phyloP scores from a whole-genome alignment of 768 basidiomycete species.

The Termitomyces sp. region DNA sequence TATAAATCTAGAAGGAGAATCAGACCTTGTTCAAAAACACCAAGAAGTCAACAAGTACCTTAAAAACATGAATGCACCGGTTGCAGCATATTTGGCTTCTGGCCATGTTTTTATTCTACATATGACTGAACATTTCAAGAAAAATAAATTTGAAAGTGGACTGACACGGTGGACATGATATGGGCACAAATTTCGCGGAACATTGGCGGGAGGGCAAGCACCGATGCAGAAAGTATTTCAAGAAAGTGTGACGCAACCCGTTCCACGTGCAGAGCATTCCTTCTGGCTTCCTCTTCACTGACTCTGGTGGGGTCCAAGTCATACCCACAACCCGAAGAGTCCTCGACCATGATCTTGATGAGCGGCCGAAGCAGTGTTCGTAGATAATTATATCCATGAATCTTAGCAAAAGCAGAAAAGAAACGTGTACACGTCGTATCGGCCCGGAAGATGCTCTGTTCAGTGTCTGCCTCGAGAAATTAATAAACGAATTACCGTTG shows the following conservation, averaged over 20 bases:
- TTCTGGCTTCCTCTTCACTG: slow-evolving; percentile 50
- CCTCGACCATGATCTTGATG: slow-evolving; percentile 63
- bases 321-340: slow-evolving; percentile 71
- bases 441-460: slow-evolving; percentile 78
- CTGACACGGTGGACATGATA: slow-evolving; percentile 74
- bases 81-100: slow-evolving; percentile 71
- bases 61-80: slow-evolving; percentile 90
- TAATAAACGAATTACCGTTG: not conserved
- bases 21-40: not conserved
- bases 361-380: slow-evolving; percentile 73
- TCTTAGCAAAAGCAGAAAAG: slow-evolving; percentile 77
- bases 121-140: not conserved
- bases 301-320: slow-evolving; percentile 70
- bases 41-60: slow-evolving; percentile 36
- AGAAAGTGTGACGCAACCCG: slow-evolving; percentile 73
- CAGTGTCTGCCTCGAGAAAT: slow-evolving; percentile 48
- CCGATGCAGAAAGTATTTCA: slow-evolving; percentile 65
- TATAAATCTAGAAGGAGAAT: slow-evolving; percentile 58
- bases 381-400: slow-evolving; percentile 93
- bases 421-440: slow-evolving; percentile 88
- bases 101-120: slow-evolving; percentile 64
- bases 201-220: slow-evolving; percentile 73
- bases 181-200: slow-evolving; percentile 84
- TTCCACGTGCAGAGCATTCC: slow-evolving; percentile 69
- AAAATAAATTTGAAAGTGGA: slow-evolving; percentile 1